Base-by-base conservation (phyloP, 805 yeast species). In the Alloascoidea hylecoeti region DNA sequence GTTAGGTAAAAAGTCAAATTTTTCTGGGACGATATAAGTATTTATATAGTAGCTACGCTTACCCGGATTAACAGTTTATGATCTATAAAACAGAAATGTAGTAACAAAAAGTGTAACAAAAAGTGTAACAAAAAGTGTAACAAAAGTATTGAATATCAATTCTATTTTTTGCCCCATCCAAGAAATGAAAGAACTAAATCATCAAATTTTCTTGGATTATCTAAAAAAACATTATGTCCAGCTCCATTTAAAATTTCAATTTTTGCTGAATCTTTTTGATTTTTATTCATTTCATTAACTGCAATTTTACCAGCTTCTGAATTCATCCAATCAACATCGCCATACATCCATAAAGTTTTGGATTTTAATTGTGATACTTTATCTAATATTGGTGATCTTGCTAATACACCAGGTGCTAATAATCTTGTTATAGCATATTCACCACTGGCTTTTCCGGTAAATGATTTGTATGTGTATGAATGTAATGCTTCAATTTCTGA, bases 151-250 rank as follows among this genome's bases (percentile, higher is more conserved):
- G n/a, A n/a, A n/a, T n/a, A n/a, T n/a, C n/a, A n/a, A n/a, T n/a
- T n/a, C n/a, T n/a, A n/a, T n/a, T n/a, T n/a, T n/a, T n/a, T n/a
- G n/a, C n/a, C n/a, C 60, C 60, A 56, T 0, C 45, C 50, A 18
- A 60, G 42, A 40, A 58, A 64, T 1, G 49, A 40, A 28, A 58
- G 23, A 13, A 79, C 51, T 41, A 70, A 42, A 5, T 56, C 45
- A 49, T 80, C 77, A 49, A 81, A 81, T 18, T 47, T 61, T 5
- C 49, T 41, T 36, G 63, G 58, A 49, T 78, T 78, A 52, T 82
- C 94, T 43, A 80, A 58, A 50, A 79, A 82, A 14, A 81, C 47
- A 51, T 82, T 92, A 53, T 82, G 92, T 1, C 92, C 92, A 4
- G 79, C 64, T 44, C 72, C 62, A n/a, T 65, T 64, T 15, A 81